Conservation (phyloP, 2,329 filamentous ascomycete species). For the Mycosphaerella sp. region DNA sequence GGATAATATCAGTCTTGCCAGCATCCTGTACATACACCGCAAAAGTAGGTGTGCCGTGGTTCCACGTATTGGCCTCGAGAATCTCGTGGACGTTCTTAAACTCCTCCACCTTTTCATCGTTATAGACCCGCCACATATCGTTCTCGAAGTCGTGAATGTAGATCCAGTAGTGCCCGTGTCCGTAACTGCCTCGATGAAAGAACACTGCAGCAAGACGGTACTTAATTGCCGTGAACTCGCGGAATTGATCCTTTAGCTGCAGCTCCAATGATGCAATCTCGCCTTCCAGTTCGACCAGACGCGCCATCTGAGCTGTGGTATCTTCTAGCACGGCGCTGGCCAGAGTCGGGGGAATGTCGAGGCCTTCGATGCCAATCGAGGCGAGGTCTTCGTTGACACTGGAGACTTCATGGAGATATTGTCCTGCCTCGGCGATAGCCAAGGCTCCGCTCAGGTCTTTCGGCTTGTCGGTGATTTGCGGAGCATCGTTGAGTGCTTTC, state of each 20-base stretch:
- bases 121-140: constrained; percentile 85
- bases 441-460: constrained; percentile 26
- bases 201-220: constrained; percentile 90
- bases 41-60: constrained; percentile 72
- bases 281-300: constrained; percentile 38
- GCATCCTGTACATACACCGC: constrained; percentile 73
- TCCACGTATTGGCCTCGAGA: constrained; percentile 55
- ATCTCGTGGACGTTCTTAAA: constrained; percentile 52
- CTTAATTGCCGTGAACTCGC: constrained; percentile 55
- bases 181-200: constrained; percentile 66
- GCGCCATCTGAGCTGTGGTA: constrained; percentile 40
- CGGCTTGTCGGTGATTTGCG: constrained; percentile 10
- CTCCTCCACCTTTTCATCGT: constrained; percentile 74
- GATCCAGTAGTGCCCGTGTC: constrained; percentile 86
- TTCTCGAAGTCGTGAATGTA: constrained; percentile 87
- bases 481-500: constrained; percentile 22
- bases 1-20: constrained; percentile 52
- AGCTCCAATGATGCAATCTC: constrained; percentile 44
- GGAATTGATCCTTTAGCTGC: constrained; percentile 54
- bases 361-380: constrained; percentile 32
- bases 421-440: constrained; percentile 31
- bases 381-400: constrained; percentile 35
- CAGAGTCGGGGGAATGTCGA: constrained; percentile 41
- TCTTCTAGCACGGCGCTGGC: constrained; percentile 41
- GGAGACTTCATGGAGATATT: constrained; percentile 41